Base-by-base conservation (phyloP, 805 yeast genomes). In the Cyberlindnera xishuangbannaensis region DNA sequence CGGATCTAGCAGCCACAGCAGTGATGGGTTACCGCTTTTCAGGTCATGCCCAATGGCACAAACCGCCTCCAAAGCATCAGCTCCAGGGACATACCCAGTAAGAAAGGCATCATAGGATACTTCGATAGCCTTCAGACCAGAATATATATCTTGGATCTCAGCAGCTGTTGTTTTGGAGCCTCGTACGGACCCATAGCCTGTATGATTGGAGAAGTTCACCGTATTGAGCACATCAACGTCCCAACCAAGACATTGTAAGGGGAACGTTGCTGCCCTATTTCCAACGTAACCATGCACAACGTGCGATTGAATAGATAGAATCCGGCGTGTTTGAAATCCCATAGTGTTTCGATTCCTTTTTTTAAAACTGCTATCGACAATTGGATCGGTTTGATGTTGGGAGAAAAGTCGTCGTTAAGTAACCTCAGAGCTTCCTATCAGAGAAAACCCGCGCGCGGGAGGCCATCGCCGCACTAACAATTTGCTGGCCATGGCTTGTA, bases 261-360 rank as follows among this genome's bases (percentile, higher is more conserved):
- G 83, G 48, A 78, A 78, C 0, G 78, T 69, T 2, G 78, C 70
- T 0, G 83, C 81, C 44, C 75, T 71, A 44, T 78, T 77, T 0
- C 86, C 86, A 22, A 79, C 86, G 43, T 77, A 78, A 2, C 86
- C 86, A 51, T 78, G 85, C 7, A 70, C 78, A 11, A 78, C 85
- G 51, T 79, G 85, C 6, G 84, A 78, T 55, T 76, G 83, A 4
- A 77, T 64, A 1, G 80, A 70, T 6, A 78, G 59, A 0, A 74
- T 21, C 8, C 24, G 30, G 16, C 40, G 33, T 10, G 29, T 19
- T 9, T 14, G 16, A 8, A 18, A n/a, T n/a, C n/a, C n/a, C n/a
- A n/a, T n/a, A n/a, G n/a, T n/a, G n/a, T n/a, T n/a, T n/a, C n/a
- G n/a, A n/a, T n/a, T n/a, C n/a, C n/a, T n/a, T n/a, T n/a, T n/a